Conservation (phyloP, 345 rosid genomes). For the Acer saccharum region DNA sequence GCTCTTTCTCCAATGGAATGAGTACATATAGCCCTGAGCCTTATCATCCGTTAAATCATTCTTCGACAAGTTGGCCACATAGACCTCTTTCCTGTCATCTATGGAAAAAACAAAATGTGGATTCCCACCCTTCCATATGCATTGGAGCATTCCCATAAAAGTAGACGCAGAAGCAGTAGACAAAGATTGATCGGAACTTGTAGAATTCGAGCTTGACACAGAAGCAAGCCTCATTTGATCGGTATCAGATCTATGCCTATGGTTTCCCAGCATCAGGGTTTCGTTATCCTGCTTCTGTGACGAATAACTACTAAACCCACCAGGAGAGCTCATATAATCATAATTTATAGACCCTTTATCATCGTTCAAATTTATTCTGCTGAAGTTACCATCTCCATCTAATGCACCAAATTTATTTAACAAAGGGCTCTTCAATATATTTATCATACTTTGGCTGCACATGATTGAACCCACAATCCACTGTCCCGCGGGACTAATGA, state of each 20-base stretch:
- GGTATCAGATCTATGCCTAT: conserved; percentile 29
- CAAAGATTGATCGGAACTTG: conserved; percentile 54
- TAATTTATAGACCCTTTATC: conserved; percentile 38
- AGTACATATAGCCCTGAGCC: conserved; percentile 51
- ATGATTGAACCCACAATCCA: conserved; percentile 67
- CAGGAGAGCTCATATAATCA: conserved; percentile 41
- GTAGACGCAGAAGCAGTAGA: conserved; percentile 46
- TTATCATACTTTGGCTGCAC: conserved; percentile 72
- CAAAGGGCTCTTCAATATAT: conserved; percentile 62
- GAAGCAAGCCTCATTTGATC: conserved; percentile 39
- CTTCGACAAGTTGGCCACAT: conserved; percentile 56
- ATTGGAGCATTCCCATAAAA: conserved; percentile 78
- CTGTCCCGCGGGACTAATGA: conserved; percentile 46
- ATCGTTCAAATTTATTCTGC: conserved; percentile 31
- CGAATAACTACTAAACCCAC: conserved; percentile 37
- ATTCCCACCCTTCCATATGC: conserved; percentile 63
- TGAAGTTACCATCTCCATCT: conserved; percentile 33
- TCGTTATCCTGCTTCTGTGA: conserved; percentile 31
- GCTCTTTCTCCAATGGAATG: conserved; percentile 54
- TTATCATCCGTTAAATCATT: conserved; percentile 33
- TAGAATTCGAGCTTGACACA: conserved; percentile 53
- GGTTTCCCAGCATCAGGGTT: conserved; percentile 16
- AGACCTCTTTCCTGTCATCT: conserved; percentile 67
- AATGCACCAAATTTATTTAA: conserved; percentile 42
- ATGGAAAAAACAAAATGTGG: conserved; percentile 81